Evolutionary conservation across 768 basidiomycete species (phyloP).

Genomic region (Rickenella mellea): DNA sequence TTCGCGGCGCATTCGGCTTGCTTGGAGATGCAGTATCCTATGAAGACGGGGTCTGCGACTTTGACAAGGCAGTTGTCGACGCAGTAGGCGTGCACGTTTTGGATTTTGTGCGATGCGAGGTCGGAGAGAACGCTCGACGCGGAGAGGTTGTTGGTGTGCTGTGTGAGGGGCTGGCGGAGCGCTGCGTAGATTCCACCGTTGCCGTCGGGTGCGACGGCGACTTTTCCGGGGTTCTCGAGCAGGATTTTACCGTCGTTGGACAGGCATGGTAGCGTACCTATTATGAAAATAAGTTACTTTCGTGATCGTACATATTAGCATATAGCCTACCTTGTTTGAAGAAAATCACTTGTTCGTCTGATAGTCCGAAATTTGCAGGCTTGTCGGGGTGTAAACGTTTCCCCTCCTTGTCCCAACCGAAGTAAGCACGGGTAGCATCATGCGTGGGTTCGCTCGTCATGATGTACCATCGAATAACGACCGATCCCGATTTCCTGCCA

Average conservation of each 20-base stretch:
- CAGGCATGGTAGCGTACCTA: slow-evolving; percentile 93
- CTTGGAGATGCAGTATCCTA: slow-evolving; percentile 87
- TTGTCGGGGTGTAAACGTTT: slow-evolving; percentile 18
- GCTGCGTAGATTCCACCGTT: slow-evolving; percentile 98
- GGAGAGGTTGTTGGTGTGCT: slow-evolving; percentile 6
- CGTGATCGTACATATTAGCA: neutral
- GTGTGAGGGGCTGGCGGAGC: slow-evolving; percentile 58
- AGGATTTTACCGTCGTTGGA: slow-evolving; percentile 91
- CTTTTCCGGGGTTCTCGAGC: slow-evolving; percentile 63
- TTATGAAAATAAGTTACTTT: neutral
- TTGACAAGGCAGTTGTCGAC: slow-evolving; percentile 99
- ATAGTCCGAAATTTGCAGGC: slow-evolving; percentile 75
- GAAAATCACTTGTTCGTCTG: slow-evolving; percentile 72
- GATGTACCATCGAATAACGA: slow-evolving; percentile 91
- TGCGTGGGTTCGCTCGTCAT: slow-evolving; percentile 99
- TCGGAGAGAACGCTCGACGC: slow-evolving; percentile 72
- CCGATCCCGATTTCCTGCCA: slow-evolving; percentile 45
- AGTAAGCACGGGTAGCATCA: slow-evolving; percentile 77
- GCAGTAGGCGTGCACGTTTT: slow-evolving; percentile 91
- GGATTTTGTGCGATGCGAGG: slow-evolving; percentile 61
- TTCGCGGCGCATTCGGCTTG: slow-evolving; percentile 90
- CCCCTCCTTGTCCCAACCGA: slow-evolving; percentile 21
- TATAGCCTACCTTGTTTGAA: slow-evolving; percentile 83
- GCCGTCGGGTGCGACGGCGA: slow-evolving; percentile 96
- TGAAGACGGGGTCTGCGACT: slow-evolving; percentile 94